Conservation (phyloP, 805 yeast species). For the Candida golubevii region DNA sequence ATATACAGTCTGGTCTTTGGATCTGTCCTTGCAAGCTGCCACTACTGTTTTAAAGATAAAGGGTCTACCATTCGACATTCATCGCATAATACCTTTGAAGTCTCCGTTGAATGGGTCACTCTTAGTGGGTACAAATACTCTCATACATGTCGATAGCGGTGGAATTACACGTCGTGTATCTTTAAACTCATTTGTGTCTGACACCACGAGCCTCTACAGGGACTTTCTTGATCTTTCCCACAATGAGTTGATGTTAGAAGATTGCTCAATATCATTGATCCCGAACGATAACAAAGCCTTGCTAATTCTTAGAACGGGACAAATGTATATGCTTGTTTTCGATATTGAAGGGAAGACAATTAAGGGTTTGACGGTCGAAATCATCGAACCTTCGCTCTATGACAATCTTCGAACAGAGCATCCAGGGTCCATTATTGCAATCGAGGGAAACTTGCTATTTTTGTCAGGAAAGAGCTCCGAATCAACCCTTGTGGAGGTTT, state of each 20-base stretch:
- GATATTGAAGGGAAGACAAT: constrained; percentile 42
- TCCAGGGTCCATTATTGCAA: constrained; percentile 39
- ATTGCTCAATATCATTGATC: constrained; percentile 35
- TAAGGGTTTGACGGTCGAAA: constrained; percentile 30
- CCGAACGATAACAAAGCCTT: constrained; percentile 35
- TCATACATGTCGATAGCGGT: constrained; percentile 74
- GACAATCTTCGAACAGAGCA: constrained; percentile 33
- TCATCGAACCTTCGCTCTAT: constrained; percentile 22
- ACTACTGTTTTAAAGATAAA: constrained; percentile 64
- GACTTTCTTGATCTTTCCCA: constrained; percentile 44
- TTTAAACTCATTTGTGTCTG: constrained; percentile 50
- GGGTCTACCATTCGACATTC: constrained; percentile 71
- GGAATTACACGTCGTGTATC: constrained; percentile 64
- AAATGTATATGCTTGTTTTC: constrained; percentile 31
- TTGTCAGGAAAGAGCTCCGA: constrained; percentile 60
- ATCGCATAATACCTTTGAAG: constrained; percentile 57
- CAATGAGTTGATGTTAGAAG: constrained; percentile 53
- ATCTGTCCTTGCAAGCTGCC: constrained; percentile 51
- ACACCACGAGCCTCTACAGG: constrained; percentile 32
- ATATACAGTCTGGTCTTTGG: constrained; percentile 64
- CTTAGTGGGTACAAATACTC: constrained; percentile 67
- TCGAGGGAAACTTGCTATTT: constrained; percentile 47
- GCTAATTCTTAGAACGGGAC: constrained; percentile 30
- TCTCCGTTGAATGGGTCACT: constrained; percentile 68
- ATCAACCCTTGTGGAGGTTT: constrained; percentile 45